A percentile compares a stretch with the other conserved stretches of the same genome.
phyloP scores from a whole-genome alignment of 768 basidiomycete genomes.

The Mycena albidolilacea region DNA sequence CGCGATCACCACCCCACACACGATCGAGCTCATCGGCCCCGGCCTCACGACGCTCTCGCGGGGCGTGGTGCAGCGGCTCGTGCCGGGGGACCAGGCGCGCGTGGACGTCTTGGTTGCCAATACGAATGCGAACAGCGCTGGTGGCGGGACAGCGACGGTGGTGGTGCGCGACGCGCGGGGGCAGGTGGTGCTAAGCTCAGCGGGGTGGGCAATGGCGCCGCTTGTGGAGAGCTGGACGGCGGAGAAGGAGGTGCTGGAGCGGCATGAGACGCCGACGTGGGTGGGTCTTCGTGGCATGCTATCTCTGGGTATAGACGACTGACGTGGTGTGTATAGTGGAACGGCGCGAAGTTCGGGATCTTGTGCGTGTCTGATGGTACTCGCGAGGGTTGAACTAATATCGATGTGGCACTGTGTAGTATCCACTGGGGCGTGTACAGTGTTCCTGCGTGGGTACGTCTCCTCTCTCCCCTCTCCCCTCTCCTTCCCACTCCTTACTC shows the following conservation, averaged over 20 bases:
- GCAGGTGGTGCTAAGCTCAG: conserved; percentile 50
- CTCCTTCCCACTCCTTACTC: neutral
- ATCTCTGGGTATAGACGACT: neutral
- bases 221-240: conserved; percentile 59
- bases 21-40: conserved; percentile 54
- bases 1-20: conserved; percentile 47
- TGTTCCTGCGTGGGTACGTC: conserved; percentile 59
- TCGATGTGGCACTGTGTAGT: conserved; percentile 40
- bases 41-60: conserved; percentile 58
- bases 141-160: conserved; percentile 47
- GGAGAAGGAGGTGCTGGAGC: conserved; percentile 53
- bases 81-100: conserved; percentile 64
- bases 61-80: conserved; percentile 60
- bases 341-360: conserved; percentile 68
- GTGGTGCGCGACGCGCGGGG: conserved; percentile 53
- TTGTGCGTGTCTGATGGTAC: conserved; percentile 55
- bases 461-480: neutral
- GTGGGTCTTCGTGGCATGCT: conserved; percentile 45
- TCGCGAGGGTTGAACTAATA: neutral
- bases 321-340: conserved; percentile 54
- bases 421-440: conserved; percentile 68
- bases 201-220: conserved; percentile 55
- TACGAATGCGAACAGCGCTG: conserved; percentile 1
- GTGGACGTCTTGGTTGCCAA: conserved; percentile 61
- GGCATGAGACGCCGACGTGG: conserved; percentile 71